These are phyloP conservation scores for Pythium oligandrum DNA, from an alignment of 352 stramenopile species.

Conservation along the genomic window DNA sequence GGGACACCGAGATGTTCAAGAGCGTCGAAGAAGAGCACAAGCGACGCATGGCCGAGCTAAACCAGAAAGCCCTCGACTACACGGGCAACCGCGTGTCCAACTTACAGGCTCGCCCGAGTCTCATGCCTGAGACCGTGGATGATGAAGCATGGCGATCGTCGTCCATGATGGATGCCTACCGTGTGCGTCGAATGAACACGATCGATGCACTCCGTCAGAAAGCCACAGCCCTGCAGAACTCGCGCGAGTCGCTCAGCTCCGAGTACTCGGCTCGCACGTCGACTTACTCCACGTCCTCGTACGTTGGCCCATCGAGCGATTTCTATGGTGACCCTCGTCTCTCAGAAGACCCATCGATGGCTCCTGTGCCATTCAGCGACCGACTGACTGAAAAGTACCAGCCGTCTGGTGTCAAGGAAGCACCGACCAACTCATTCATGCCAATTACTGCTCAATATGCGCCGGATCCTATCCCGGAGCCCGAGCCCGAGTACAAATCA, in stretches of 20 bases:
- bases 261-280: constrained; percentile 10
- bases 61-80: constrained; percentile 36
- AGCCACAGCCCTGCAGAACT: constrained; percentile 14
- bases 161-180: constrained; percentile 14
- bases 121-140: constrained; percentile 15
- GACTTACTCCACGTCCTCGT: too few species aligned
- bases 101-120: constrained; percentile 10
- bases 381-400: too few species aligned
- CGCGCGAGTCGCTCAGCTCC: constrained; percentile 12
- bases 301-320: too few species aligned
- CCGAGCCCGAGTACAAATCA: constrained; percentile 1
- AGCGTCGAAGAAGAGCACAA: constrained; percentile 46
- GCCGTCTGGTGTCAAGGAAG: too few species aligned
- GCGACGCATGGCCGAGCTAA: constrained; percentile 65
- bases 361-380: too few species aligned
- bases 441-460: too few species aligned
- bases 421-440: too few species aligned
- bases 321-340: too few species aligned
- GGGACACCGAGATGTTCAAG: constrained; percentile 39
- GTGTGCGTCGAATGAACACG: constrained; percentile 12
- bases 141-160: constrained; percentile 27
- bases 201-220: constrained; percentile 19
- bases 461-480: background rate
- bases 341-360: too few species aligned
- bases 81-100: constrained; percentile 40